Conservation (phyloP, 2,329 filamentous ascomycete species). For the Fusarium nygamai region DNA sequence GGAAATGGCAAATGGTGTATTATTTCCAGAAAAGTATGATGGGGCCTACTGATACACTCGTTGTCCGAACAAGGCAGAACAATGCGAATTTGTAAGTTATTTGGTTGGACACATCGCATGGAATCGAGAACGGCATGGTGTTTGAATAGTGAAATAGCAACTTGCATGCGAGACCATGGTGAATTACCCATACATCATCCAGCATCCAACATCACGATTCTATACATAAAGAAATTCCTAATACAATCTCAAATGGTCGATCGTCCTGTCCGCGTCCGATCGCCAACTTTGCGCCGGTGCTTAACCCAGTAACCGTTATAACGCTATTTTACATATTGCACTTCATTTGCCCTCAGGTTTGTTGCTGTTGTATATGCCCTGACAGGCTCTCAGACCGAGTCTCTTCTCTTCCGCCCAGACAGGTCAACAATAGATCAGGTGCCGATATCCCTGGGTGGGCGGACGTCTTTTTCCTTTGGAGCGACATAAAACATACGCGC, state of each 20-base stretch:
- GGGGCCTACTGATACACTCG: slow-evolving; percentile 10
- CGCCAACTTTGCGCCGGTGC: slow-evolving; percentile 29
- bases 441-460: neutral
- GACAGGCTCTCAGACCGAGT: slow-evolving; percentile 14
- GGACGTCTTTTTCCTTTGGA: neutral
- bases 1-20: slow-evolving; percentile 52
- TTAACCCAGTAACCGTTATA: slow-evolving; percentile 18
- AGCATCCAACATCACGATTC: slow-evolving; percentile 19
- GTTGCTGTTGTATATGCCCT: slow-evolving; percentile 15
- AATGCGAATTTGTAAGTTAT: neutral
- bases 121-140: neutral
- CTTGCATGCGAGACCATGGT: neutral
- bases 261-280: slow-evolving; percentile 20
- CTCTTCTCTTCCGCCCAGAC: neutral
- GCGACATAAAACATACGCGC: neutral
- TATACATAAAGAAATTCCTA: slow-evolving; percentile 17
- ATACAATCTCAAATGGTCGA: slow-evolving; percentile 32
- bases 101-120: neutral
- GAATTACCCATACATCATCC: neutral
- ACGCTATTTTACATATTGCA: slow-evolving; percentile 29
- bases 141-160: neutral
- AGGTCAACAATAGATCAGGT: neutral
- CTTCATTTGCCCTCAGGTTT: slow-evolving; percentile 1
- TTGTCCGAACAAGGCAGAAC: neutral
- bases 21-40: slow-evolving; percentile 54